Evolutionary conservation across 2,329 filamentous ascomycete genomes (phyloP).

Genomic region (Pestalotiopsis sp.): DNA sequence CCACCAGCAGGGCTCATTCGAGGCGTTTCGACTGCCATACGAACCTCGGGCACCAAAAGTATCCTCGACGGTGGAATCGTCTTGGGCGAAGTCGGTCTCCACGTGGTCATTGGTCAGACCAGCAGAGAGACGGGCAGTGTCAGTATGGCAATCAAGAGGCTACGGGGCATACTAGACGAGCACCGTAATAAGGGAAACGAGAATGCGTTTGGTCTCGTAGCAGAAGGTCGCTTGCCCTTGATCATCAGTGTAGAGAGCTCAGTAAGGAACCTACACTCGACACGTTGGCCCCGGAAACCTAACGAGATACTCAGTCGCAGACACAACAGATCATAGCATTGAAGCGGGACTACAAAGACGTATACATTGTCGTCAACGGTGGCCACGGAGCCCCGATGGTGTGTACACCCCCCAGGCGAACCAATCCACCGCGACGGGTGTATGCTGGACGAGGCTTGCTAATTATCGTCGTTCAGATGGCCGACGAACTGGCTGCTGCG

Average conservation of each 20-base stretch:
- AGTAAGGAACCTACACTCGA: constrained; percentile 23
- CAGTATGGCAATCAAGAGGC: constrained; percentile 29
- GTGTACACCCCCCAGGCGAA: constrained; percentile 13
- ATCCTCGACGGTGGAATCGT: constrained; percentile 44
- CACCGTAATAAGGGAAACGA: constrained; percentile 36
- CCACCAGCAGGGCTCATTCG: constrained; percentile 27
- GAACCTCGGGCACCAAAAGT: constrained; percentile 37
- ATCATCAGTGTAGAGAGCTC: constrained; percentile 42
- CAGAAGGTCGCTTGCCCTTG: constrained; percentile 39
- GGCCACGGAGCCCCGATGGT: constrained; percentile 41
- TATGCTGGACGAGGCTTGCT: not conserved
- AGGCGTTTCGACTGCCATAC: constrained; percentile 46
- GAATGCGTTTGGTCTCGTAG: constrained; percentile 38
- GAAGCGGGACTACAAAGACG: constrained; percentile 34
- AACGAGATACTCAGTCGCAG: constrained; percentile 34
- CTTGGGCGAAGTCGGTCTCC: constrained; percentile 43
- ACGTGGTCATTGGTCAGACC: constrained; percentile 39
- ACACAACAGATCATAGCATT: constrained; percentile 42
- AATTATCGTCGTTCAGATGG: constrained; percentile 29
- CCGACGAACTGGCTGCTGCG: constrained; percentile 39
- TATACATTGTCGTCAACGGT: constrained; percentile 41
- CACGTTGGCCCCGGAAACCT: not conserved
- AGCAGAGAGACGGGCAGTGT: constrained; percentile 30
- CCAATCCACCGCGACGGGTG: not conserved
- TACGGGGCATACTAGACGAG: constrained; percentile 38